Evolutionary conservation across 2,329 filamentous ascomycete genomes (phyloP).

Genomic region (Fusarium denticulatum): DNA sequence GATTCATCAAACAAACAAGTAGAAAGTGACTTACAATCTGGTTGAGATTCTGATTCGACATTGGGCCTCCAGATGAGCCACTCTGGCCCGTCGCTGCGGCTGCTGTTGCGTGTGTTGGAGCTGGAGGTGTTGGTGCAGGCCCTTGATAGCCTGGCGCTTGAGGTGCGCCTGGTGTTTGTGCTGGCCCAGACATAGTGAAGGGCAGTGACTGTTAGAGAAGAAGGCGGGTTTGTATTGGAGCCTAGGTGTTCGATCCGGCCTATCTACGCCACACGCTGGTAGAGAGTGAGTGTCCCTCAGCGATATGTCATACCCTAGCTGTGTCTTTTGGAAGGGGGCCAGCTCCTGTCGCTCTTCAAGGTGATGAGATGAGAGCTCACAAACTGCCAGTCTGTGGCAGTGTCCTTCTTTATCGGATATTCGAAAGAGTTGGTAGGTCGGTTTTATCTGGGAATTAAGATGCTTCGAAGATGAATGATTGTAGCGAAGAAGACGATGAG

Average conservation of each 20-base stretch:
- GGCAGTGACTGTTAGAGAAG: neutral
- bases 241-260: neutral
- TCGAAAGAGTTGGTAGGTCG: neutral
- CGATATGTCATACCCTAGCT: constrained; percentile 11
- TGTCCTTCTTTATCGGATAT: neutral
- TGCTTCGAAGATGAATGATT: neutral
- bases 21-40: constrained; percentile 79
- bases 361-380: constrained; percentile 1
- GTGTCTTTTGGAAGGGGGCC: neutral
- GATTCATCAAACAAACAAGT: neutral
- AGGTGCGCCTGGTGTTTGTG: constrained; percentile 44
- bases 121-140: constrained; percentile 49
- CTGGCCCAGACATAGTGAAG: constrained; percentile 49
- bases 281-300: neutral
- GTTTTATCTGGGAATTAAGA: too few relatives aligned
- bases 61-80: constrained; percentile 52
- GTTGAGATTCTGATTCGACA: constrained; percentile 91
- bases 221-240: neutral
- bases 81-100: constrained; percentile 45
- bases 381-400: neutral
- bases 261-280: neutral
- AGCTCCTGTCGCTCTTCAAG: neutral
- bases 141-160: constrained; percentile 45
- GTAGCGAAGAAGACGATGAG: constrained; percentile 1
- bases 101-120: constrained; percentile 39